Base-by-base conservation (phyloP, 257 asterid species). In the Hygrophila difformis region DNA sequence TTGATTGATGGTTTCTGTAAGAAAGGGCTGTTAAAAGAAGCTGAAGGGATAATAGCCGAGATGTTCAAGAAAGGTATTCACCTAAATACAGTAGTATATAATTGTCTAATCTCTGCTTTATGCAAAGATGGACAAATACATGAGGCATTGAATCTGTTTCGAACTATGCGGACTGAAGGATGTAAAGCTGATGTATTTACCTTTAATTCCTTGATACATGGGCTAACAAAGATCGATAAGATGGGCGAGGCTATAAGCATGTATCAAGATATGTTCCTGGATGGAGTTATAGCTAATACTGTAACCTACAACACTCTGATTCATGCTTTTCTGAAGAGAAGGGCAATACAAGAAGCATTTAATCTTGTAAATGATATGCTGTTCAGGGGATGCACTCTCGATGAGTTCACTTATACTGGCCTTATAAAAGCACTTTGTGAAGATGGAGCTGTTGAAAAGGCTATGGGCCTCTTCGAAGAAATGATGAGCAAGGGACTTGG, bases 261-360 rank as follows among this genome's bases (percentile, higher is more conserved):
- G 59, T 87, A 78, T 44, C 69, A 66, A 21, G 79, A 84, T 59
- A 84, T 87, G 88, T 84, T 71, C 63, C 65, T 61, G 55, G 88
- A 78, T 34, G 95, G 97, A 48, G 80, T 76, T 14, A 84, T 87
- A 70, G 94, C 93, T 22, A 84, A 84, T 64, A 74, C 77, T 5
- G 76, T 87, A 6, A 87, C 94, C 18, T 87, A 78, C 67, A 87
- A 87, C 66, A 87, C 86, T 0, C 56, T 84, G 66, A 87, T 87
- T 67, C 92, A 69, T 48, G 81, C 80, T 41, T 76, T 74, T 53
- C 37, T 84, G 57, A 72, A 68, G 58, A 70, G 47, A 59, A 60
- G 75, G 51, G 76, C 67, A 15, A 66, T 59, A 20, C 77, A 72
- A 36, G 75, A 81, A 59, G 97, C 88, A 12, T 66, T 84, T 19